phyloP scores from a whole-genome alignment of 352 stramenopile genomes.

The Peronosclerospora sorghi region DNA sequence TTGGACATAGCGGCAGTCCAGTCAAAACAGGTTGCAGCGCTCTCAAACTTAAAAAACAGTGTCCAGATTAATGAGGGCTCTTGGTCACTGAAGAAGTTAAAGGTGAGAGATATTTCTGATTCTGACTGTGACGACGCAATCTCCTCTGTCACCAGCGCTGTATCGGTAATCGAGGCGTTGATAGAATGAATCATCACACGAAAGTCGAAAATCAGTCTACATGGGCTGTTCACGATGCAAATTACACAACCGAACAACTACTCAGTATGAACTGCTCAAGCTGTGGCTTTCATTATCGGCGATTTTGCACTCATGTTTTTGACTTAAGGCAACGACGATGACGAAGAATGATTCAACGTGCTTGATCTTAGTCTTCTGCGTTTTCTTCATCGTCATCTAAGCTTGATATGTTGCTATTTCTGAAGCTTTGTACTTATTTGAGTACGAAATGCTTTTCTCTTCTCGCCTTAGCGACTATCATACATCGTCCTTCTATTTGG shows the following conservation, averaged over 20 bases:
- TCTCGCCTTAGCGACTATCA: too few relatives aligned
- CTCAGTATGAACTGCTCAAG: conserved; percentile 46
- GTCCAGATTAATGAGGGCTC: conserved; percentile 7
- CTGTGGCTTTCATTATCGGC: conserved; percentile 59
- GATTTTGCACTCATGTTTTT: conserved; percentile 43
- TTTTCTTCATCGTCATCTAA: too few relatives aligned
- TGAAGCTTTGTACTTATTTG: too few relatives aligned
- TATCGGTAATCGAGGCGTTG: not conserved
- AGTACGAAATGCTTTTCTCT: too few relatives aligned
- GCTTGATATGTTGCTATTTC: too few relatives aligned
- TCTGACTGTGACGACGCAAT: conserved; percentile 21
- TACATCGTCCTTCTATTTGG: too few relatives aligned
- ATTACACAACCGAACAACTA: conserved; percentile 52
- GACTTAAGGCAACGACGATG: conserved; percentile 40
- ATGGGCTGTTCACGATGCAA: conserved; percentile 73
- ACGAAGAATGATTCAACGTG: conserved; percentile 25
- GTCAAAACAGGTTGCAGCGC: not conserved
- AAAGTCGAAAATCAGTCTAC: conserved; percentile 15
- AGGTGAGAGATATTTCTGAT: conserved; percentile 8
- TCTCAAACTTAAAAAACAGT: conserved; percentile 10
- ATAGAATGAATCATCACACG: conserved; percentile 37
- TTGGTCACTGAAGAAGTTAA: conserved; percentile 14
- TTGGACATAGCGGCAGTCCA: conserved; percentile 2
- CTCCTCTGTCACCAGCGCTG: conserved; percentile 8
- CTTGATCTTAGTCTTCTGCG: too few relatives aligned